Conservation (phyloP, 2,329 filamentous ascomycete species). For the Clathrospora elynae region DNA sequence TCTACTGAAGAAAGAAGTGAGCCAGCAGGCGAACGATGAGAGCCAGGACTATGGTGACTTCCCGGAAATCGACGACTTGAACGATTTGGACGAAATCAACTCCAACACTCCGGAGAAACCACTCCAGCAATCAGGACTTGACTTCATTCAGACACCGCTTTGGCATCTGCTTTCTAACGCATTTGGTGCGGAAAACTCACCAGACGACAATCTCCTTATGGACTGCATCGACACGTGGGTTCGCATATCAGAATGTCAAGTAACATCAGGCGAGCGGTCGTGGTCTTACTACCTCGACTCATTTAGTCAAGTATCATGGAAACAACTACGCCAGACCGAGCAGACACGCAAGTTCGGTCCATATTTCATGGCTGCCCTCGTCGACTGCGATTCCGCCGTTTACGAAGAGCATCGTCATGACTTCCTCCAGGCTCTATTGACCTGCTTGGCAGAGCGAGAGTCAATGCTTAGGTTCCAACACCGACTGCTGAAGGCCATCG, state of each 20-base stretch:
- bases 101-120: background rate
- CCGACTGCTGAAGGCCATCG: conserved; percentile 58
- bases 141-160: conserved; percentile 56
- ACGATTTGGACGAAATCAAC: conserved; percentile 51
- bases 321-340: conserved; percentile 52
- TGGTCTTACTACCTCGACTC: conserved; percentile 63
- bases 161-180: conserved; percentile 63
- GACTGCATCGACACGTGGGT: conserved; percentile 62
- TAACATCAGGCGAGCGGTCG: conserved; percentile 52
- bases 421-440: conserved; percentile 61
- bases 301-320: conserved; percentile 59
- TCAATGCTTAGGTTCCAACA: conserved; percentile 67
- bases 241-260: conserved; percentile 53
- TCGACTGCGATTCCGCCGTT: conserved; percentile 48
- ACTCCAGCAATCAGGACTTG: conserved; percentile 31
- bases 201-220: conserved; percentile 60
- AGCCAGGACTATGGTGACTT: conserved; percentile 69
- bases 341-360: conserved; percentile 54
- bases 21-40: conserved; percentile 57
- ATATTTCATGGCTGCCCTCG: conserved; percentile 52
- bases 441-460: conserved; percentile 63
- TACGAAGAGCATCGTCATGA: conserved; percentile 54
- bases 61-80: conserved; percentile 58
- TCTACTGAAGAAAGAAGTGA: conserved; percentile 24
- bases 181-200: conserved; percentile 62